Conservation (phyloP, 257 asterid genomes). For the Solanum paucissectum region DNA sequence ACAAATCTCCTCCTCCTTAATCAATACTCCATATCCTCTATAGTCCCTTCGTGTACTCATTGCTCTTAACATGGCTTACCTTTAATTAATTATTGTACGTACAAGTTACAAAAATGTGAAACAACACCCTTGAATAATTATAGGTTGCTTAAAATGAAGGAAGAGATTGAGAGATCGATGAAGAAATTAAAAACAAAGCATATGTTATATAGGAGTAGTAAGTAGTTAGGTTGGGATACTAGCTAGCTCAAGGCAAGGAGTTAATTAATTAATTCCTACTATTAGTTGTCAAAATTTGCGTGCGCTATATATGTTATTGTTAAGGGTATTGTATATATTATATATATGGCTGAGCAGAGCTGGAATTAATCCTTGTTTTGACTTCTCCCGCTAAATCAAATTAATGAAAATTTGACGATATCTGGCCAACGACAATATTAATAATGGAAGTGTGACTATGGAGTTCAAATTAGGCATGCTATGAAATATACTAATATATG, state of each 20-base stretch:
- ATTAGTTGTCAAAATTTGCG: not conserved
- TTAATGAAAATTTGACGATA: not conserved
- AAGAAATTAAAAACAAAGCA: not conserved
- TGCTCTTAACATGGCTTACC: conserved; percentile 46
- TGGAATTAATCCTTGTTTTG: not conserved
- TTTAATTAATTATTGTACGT: not conserved
- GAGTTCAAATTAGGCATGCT: not conserved
- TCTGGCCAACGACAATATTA: not conserved
- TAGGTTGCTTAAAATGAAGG: not conserved
- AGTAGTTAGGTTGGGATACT: not conserved
- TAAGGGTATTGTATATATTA: not conserved
- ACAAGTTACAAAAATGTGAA: not conserved
- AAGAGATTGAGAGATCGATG: not conserved
- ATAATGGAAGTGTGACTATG: not conserved
- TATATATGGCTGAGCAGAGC: not conserved
- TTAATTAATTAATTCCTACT: not conserved
- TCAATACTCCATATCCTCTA: conserved; percentile 37
- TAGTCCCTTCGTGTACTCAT: conserved; percentile 37
- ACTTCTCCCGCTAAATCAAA: not conserved
- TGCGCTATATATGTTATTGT: not conserved
- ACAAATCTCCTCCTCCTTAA: not conserved
- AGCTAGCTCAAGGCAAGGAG: not conserved
- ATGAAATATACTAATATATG: not conserved
- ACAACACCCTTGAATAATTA: not conserved
- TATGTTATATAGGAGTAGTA: not conserved